Base-by-base conservation (phyloP, 1,284 basidiomycete genomes). In the Ustilago hordei region DNA sequence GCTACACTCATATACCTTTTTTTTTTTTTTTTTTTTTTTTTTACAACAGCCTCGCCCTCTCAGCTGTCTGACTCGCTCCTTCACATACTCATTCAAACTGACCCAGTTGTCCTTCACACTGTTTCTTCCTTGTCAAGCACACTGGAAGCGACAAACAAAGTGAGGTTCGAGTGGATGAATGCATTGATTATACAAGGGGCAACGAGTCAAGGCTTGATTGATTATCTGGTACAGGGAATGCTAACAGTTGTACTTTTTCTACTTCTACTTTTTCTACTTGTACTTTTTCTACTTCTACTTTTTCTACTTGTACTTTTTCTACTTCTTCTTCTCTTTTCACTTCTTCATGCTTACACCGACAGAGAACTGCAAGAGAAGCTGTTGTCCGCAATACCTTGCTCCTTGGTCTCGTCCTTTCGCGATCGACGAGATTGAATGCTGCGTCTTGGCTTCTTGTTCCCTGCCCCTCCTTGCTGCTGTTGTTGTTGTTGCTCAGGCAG, bases 401-500 rank as follows among this genome's bases (percentile, higher is more conserved):
- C 45, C 54, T 54, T 54, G 23, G 4, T 19, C n/a, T 60, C 60
- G 36, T 67, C 64, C 61, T 67, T 73, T 19, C 60, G 50, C 19
- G 53, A 19, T 19, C 68, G 55, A 35, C 67, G 43, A 48, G 32
- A 23, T 1, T 8, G 23, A 8, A 31, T 54, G 4, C 39, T 32
- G n/a, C 54, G 55, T 32, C 69, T 56, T 28, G 55, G 31, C 38
- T 60, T 63, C 13, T 58, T 55, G 13, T 31, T 55, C 11, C 38
- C 55, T 12, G 45, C 47, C 15, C 28, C 47, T 5, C 28, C 47
- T 5, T 11, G 19, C 13, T 45, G n/a, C 35, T 28, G 43, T 13
- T 12, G 57, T 58, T 13, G 60, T 39, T 8, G 67, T 36, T 32
- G 62, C 39, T 35, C 31, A n/a, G 69, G 74, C 48, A 76, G 39